Conservation (phyloP, 441 rosid species). For the Erodium moschatum region DNA sequence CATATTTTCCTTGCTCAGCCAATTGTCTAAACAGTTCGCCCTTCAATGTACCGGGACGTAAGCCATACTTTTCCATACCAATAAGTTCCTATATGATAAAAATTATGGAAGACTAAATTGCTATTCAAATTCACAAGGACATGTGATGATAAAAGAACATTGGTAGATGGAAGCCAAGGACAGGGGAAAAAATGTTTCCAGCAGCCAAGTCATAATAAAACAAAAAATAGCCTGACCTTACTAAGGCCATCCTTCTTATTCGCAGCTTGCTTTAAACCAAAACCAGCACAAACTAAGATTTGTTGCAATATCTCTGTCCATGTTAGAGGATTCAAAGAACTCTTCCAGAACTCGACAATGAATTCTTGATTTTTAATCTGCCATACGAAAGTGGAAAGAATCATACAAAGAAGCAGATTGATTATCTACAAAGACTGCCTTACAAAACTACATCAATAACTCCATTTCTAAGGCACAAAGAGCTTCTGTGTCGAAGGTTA, state of each 20-base stretch:
- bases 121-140: slow-evolving; percentile 10
- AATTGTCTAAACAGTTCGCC: slow-evolving; percentile 67
- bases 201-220: neutral
- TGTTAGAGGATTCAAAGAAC: slow-evolving; percentile 77
- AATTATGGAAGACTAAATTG: slow-evolving; percentile 13
- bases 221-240: slow-evolving; percentile 36
- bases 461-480: neutral
- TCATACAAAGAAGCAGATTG: slow-evolving; percentile 1
- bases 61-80: slow-evolving; percentile 65
- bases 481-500: neutral
- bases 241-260: slow-evolving; percentile 45
- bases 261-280: slow-evolving; percentile 57
- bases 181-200: neutral
- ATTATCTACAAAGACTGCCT: neutral
- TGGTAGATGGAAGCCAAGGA: too few relatives aligned
- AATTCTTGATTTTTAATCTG: slow-evolving; percentile 67
- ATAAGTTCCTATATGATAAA: slow-evolving; percentile 53
- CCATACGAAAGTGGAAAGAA: slow-evolving; percentile 13
- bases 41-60: slow-evolving; percentile 63
- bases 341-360: slow-evolving; percentile 64
- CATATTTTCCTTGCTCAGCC: slow-evolving; percentile 58
- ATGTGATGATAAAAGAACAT: neutral
- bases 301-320: slow-evolving; percentile 85
- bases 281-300: slow-evolving; percentile 82
- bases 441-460: slow-evolving; percentile 7